Percentiles rank a stretch among this genome's conserved stretches.
Evolutionary conservation across 202 grass and related monocot genomes (phyloP).

Genomic region (Zizania palustris): DNA sequence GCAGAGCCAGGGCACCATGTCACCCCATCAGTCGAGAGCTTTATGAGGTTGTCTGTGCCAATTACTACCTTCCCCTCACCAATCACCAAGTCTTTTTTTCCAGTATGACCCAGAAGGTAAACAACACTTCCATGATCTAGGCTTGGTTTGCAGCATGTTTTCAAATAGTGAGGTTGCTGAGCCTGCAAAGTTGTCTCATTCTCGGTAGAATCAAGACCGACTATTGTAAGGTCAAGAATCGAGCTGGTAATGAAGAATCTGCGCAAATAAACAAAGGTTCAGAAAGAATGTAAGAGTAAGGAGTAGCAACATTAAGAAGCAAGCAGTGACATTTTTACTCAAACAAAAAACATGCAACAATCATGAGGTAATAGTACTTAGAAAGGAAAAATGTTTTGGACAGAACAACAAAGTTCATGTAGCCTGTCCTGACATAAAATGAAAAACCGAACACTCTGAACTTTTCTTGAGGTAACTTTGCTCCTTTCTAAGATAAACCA

Average conservation of each 20-base stretch:
- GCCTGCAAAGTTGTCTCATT: constrained; percentile 46
- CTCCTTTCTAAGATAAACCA: constrained; percentile 42
- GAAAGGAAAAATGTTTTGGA: constrained; percentile 7
- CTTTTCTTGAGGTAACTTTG: constrained; percentile 33
- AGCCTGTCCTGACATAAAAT: constrained; percentile 24
- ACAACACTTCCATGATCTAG: constrained; percentile 78
- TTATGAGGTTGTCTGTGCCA: constrained; percentile 89
- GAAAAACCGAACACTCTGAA: constrained; percentile 17
- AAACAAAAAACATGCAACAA: neutral
- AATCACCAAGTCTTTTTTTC: constrained; percentile 62
- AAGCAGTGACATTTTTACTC: neutral
- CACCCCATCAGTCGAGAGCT: constrained; percentile 58
- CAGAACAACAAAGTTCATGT: constrained; percentile 33
- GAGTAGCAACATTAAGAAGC: constrained; percentile 2
- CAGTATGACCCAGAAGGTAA: constrained; percentile 76
- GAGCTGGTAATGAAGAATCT: constrained; percentile 97
- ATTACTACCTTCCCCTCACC: constrained; percentile 84
- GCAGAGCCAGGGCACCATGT: constrained; percentile 82
- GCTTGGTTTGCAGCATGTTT: constrained; percentile 73
- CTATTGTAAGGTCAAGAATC: constrained; percentile 90
- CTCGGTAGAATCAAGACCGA: constrained; percentile 77
- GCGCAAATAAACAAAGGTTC: constrained; percentile 38
- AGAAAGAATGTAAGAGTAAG: neutral
- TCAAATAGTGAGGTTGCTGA: constrained; percentile 71
- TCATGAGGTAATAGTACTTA: constrained; percentile 11